Evolutionary conservation across 2,329 filamentous ascomycete genomes (phyloP).

Genomic region (Beauveria sp.): DNA sequence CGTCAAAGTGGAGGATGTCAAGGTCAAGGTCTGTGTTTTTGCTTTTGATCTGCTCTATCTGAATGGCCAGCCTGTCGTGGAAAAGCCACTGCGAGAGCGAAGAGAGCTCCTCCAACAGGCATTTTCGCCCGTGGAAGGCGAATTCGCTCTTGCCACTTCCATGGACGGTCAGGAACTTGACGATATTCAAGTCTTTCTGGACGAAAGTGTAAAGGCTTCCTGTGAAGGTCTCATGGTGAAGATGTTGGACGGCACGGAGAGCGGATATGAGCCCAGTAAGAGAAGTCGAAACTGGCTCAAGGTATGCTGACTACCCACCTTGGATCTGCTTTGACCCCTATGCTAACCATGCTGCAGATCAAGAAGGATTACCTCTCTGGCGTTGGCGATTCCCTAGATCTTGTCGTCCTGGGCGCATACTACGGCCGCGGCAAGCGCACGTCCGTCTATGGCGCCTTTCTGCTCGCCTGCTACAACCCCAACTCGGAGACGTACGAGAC

Average conservation of each 20-base stretch:
- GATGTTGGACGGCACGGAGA: constrained; percentile 91
- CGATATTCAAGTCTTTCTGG: constrained; percentile 84
- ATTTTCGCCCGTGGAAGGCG: constrained; percentile 74
- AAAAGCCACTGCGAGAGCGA: constrained; percentile 77
- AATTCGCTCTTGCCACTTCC: constrained; percentile 82
- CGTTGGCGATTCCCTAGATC: constrained; percentile 89
- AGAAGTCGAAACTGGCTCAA: constrained; percentile 98
- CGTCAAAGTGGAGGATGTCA: constrained; percentile 90
- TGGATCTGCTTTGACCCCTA: background rate
- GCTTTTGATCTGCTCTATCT: constrained; percentile 92
- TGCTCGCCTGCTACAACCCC: constrained; percentile 88
- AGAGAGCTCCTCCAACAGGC: constrained; percentile 65
- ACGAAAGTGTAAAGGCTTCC: constrained; percentile 90
- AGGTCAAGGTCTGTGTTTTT: constrained; percentile 94
- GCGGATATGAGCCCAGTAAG: constrained; percentile 92
- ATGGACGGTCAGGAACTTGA: constrained; percentile 86
- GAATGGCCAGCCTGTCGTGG: constrained; percentile 83
- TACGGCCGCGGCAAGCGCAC: constrained; percentile 92
- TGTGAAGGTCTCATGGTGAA: constrained; percentile 99
- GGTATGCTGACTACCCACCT: constrained; percentile 36
- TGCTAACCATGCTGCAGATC: constrained; percentile 46
- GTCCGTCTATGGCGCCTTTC: constrained; percentile 89
- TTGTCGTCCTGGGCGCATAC: constrained; percentile 93
- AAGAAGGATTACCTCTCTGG: constrained; percentile 97
- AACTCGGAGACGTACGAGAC: constrained; percentile 79